A percentile compares a stretch with the other conserved stretches of the same genome.
Conservation (phyloP, 768 basidiomycete species). For the Collybia sordida region DNA sequence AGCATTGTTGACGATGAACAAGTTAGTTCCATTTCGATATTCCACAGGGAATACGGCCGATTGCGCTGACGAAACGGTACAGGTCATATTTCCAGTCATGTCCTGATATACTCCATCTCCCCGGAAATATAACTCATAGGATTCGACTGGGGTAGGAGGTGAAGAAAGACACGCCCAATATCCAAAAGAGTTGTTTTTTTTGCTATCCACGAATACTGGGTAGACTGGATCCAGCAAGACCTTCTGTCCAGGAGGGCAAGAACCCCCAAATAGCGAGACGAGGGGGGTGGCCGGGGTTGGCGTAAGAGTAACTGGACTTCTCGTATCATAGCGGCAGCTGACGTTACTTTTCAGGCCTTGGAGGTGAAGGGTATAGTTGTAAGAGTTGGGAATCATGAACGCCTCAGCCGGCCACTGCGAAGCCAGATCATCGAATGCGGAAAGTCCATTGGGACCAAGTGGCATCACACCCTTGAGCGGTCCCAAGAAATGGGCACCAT, state of each 20-base stretch:
- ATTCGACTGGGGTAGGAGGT: background rate
- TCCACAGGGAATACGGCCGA: constrained; percentile 14
- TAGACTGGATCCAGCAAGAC: background rate
- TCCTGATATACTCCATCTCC: constrained; percentile 4
- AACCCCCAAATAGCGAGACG: background rate
- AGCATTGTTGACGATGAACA: background rate
- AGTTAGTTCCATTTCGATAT: constrained; percentile 6
- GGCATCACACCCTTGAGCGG: background rate
- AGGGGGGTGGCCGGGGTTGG: background rate
- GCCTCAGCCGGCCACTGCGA: background rate
- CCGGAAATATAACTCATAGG: constrained; percentile 14
- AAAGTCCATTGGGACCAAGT: background rate
- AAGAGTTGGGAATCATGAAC: background rate
- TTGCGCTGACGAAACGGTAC: constrained; percentile 13
- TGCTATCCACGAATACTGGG: background rate
- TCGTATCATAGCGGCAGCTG: background rate
- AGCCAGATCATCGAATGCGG: background rate
- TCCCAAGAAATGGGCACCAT: background rate
- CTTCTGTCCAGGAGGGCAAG: background rate
- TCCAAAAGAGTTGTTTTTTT: constrained; percentile 1
- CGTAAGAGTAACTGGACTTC: background rate
- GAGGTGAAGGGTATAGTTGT: constrained; percentile 1
- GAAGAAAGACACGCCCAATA: constrained; percentile 15
- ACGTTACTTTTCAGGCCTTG: background rate
- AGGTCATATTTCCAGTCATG: constrained; percentile 17